These are phyloP conservation scores for Hamigera avellanea DNA, from an alignment of 495 filamentous ascomycete species.

Conservation along the genomic window DNA sequence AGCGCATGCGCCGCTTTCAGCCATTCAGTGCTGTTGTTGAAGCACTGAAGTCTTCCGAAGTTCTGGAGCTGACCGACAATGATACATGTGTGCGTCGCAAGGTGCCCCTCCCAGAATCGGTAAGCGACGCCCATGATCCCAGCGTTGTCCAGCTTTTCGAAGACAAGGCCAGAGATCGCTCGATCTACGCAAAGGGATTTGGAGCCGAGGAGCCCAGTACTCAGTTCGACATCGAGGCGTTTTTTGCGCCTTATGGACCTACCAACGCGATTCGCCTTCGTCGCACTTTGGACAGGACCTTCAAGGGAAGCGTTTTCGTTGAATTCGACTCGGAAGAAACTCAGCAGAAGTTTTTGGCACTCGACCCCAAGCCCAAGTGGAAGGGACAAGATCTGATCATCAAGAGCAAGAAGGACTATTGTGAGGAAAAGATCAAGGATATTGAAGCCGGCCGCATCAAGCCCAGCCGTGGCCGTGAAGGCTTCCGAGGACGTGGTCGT, in stretches of 20 bases:
- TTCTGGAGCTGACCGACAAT: constrained; percentile 58
- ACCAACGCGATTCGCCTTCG: constrained; percentile 80
- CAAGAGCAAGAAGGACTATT: constrained; percentile 81
- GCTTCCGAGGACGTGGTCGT: constrained; percentile 14
- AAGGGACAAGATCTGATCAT: constrained; percentile 60
- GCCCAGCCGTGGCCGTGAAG: constrained; percentile 30
- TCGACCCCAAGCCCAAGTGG: constrained; percentile 75
- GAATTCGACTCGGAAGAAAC: constrained; percentile 71
- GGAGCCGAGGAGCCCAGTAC: constrained; percentile 75
- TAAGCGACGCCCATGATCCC: constrained; percentile 26
- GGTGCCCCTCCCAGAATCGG: constrained; percentile 40
- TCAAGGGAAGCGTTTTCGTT: constrained; percentile 94
- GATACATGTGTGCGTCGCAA: constrained; percentile 66
- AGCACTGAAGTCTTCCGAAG: constrained; percentile 62
- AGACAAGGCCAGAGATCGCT: constrained; percentile 44
- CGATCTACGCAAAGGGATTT: constrained; percentile 77
- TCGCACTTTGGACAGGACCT: constrained; percentile 51
- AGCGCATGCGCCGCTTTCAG: constrained; percentile 88
- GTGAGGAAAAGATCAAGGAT: constrained; percentile 60
- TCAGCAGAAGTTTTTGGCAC: constrained; percentile 61
- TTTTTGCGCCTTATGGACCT: constrained; percentile 71
- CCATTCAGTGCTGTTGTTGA: constrained; percentile 69
- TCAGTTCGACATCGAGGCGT: constrained; percentile 87
- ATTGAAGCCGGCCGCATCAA: constrained; percentile 63
- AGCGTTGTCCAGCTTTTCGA: constrained; percentile 44